Evolutionary conservation across 129 eudicot genomes (phyloP).

Genomic region (Flaveria linearis): DNA sequence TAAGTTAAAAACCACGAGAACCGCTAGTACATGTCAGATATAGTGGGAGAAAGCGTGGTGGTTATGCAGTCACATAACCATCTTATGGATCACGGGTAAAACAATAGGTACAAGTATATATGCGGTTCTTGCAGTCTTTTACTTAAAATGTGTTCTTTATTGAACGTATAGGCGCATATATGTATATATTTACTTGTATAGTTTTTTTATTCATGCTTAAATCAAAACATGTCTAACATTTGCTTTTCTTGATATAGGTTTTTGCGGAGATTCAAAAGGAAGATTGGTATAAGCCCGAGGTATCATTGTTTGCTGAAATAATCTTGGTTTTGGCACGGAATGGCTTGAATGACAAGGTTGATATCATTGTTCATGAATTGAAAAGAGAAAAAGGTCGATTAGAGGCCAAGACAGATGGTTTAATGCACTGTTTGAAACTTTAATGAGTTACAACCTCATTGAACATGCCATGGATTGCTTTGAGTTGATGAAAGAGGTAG

Average conservation of each 20-base stretch:
- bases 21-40: no score
- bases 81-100: no score
- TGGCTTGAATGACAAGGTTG: conserved; percentile 48
- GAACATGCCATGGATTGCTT: conserved; percentile 50
- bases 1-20: no score
- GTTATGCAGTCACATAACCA: no score
- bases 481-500: conserved; percentile 63
- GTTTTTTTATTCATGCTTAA: not conserved
- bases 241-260: conserved; percentile 47
- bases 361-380: conserved; percentile 40
- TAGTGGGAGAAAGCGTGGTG: no score
- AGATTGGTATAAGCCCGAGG: conserved; percentile 67
- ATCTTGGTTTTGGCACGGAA: conserved; percentile 59
- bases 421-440: conserved; percentile 52
- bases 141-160: not conserved
- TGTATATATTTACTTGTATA: not conserved
- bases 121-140: not conserved
- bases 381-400: conserved; percentile 43
- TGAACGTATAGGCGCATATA: not conserved
- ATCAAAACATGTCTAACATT: not conserved
- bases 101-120: no score
- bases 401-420: conserved; percentile 55
- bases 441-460: conserved; percentile 51
- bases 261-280: conserved; percentile 69
- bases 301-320: conserved; percentile 54